phyloP scores from a whole-genome alignment of 2,329 filamentous ascomycete species.

The Xylogone sp. region DNA sequence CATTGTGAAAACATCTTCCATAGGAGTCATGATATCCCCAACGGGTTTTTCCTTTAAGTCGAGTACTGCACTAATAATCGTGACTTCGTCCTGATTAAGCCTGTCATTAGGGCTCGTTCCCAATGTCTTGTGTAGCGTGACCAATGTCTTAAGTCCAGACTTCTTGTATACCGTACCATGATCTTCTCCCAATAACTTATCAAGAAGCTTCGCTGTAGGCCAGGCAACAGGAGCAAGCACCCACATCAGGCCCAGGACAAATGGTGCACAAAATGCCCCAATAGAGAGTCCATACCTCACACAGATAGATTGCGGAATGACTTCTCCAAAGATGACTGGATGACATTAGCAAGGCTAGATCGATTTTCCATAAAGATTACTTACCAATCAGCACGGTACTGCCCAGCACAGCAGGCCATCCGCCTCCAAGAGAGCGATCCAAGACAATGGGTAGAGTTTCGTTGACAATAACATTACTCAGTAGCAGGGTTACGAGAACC shows the following conservation, averaged over 20 bases:
- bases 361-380: constrained; percentile 17
- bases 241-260: constrained; percentile 88
- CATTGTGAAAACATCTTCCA: constrained; percentile 96
- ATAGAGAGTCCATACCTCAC: constrained; percentile 95
- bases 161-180: constrained; percentile 98
- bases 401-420: constrained; percentile 88
- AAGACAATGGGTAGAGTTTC: constrained; percentile 94
- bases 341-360: constrained; percentile 17
- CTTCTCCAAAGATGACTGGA: constrained; percentile 93
- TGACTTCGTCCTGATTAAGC: constrained; percentile 95
- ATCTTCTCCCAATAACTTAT: constrained; percentile 88
- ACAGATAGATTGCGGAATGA: constrained; percentile 93
- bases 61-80: constrained; percentile 94
- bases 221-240: constrained; percentile 84
- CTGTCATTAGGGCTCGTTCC: constrained; percentile 80
- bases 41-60: constrained; percentile 96
- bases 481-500: constrained; percentile 89
- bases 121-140: constrained; percentile 89
- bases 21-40: constrained; percentile 95
- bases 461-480: constrained; percentile 97
- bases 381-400: constrained; percentile 91
- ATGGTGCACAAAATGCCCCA: constrained; percentile 87
- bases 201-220: constrained; percentile 93
- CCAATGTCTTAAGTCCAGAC: constrained; percentile 91
- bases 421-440: constrained; percentile 88